phyloP scores from a whole-genome alignment of 1,284 basidiomycete species.

The Ceratobasidium sp. region DNA sequence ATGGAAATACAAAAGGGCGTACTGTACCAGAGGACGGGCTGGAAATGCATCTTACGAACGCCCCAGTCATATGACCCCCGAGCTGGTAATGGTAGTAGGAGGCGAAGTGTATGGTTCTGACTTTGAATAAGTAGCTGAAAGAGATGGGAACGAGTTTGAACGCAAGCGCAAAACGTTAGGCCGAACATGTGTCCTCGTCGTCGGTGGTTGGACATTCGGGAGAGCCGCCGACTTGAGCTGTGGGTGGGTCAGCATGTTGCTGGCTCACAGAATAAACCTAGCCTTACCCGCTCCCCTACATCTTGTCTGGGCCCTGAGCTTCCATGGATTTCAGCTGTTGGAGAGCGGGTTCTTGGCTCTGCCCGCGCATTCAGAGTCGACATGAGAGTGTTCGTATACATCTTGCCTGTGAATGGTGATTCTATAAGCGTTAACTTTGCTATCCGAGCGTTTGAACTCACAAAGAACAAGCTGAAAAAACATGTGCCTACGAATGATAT shows the following conservation, averaged over 20 bases:
- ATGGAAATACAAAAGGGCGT: too few species aligned
- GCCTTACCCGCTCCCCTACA: neutral
- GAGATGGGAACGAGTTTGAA: neutral
- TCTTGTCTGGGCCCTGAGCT: neutral
- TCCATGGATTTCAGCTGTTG: constrained; percentile 4
- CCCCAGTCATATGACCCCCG: neutral
- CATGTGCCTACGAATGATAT: constrained; percentile 13
- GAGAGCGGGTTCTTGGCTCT: constrained; percentile 2
- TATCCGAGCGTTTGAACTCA: neutral
- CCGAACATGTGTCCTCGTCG: neutral
- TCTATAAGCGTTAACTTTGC: too few species aligned
- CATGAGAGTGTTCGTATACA: constrained; percentile 38
- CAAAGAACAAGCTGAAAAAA: constrained; percentile 37
- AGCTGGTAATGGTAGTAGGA: neutral
- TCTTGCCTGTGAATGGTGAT: constrained; percentile 16
- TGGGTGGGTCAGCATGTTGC: neutral
- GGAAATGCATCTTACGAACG: neutral
- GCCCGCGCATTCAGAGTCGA: constrained; percentile 39
- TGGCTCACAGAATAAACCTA: neutral
- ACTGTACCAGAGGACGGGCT: too few species aligned
- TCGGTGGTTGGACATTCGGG: neutral
- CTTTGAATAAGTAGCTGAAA: neutral
- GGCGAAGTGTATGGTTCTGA: neutral
- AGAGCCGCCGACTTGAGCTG: neutral
- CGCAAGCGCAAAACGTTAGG: neutral